Evolutionary conservation across 2,329 filamentous ascomycete genomes (phyloP).

Genomic region (Xylaria sp.): DNA sequence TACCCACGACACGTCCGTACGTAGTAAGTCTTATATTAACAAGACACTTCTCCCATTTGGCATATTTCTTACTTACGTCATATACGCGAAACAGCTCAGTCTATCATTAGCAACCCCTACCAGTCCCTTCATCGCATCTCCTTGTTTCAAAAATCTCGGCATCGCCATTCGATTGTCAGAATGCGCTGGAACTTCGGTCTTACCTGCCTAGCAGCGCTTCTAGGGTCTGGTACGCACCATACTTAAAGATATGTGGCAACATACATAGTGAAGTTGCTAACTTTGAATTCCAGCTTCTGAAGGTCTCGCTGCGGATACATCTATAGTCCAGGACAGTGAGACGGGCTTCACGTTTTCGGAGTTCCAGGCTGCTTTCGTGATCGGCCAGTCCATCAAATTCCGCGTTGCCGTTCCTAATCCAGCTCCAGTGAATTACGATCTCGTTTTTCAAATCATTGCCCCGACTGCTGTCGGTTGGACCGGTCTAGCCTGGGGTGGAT

Average conservation of each 20-base stretch:
- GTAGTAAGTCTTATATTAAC: neutral
- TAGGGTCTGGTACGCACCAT: constrained; percentile 43
- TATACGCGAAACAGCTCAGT: neutral
- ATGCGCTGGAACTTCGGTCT: constrained; percentile 47
- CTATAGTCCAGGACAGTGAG: constrained; percentile 45
- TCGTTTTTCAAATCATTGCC: constrained; percentile 57
- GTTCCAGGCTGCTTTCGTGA: constrained; percentile 44
- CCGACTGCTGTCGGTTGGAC: constrained; percentile 60
- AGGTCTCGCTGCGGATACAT: constrained; percentile 42
- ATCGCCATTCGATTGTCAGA: constrained; percentile 14
- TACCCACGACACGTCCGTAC: neutral
- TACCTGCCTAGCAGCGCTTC: constrained; percentile 39
- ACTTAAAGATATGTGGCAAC: neutral
- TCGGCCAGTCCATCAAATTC: constrained; percentile 46
- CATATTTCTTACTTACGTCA: constrained; percentile 11
- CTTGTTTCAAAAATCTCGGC: neutral
- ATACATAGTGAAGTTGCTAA: neutral
- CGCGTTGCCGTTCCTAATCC: constrained; percentile 54
- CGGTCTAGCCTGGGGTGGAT: constrained; percentile 61
- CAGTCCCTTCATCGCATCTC: neutral
- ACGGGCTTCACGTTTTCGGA: constrained; percentile 50
- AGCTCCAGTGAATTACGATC: constrained; percentile 51
- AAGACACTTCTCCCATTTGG: neutral
- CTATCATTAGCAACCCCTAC: neutral
- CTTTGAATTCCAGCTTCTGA: constrained; percentile 19